Conservation (phyloP, 2,329 filamentous ascomycete species). For the Cercospora canescens region DNA sequence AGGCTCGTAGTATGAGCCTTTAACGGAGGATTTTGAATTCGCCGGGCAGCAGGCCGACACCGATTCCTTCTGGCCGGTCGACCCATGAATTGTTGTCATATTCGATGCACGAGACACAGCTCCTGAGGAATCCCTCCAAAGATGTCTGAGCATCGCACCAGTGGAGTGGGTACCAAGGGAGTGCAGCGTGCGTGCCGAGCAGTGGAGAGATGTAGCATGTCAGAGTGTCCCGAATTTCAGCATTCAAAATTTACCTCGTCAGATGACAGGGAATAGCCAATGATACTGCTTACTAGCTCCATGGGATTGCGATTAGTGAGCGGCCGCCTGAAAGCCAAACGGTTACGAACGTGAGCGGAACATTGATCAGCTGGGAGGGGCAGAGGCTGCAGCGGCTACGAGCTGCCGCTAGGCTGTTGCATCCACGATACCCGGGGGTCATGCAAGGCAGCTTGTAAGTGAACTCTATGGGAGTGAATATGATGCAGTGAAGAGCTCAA, state of each 20-base stretch:
- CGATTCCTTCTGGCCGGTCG: neutral
- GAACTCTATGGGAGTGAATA: neutral
- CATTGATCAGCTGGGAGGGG: neutral
- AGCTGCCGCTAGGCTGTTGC: neutral
- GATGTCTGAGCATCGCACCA: neutral
- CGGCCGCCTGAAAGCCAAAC: neutral
- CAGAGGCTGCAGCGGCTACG: neutral
- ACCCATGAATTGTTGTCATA: neutral
- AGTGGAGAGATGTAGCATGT: neutral
- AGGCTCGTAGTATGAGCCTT: conserved; percentile 8
- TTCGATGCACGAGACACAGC: neutral
- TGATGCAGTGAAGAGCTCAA: neutral
- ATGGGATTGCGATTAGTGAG: neutral
- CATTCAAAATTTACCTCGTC: neutral
- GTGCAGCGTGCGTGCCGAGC: neutral
- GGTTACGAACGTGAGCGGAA: neutral
- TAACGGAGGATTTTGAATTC: neutral
- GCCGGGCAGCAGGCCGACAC: neutral
- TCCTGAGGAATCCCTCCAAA: neutral
- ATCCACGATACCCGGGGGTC: neutral
- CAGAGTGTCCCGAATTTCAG: neutral
- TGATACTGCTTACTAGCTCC: neutral
- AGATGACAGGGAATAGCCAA: neutral
- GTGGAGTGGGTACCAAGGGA: neutral
- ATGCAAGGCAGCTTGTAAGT: neutral